Evolutionary conservation across 140 eudicot genomes (phyloP).

Genomic region (Oenanthe javanica): DNA sequence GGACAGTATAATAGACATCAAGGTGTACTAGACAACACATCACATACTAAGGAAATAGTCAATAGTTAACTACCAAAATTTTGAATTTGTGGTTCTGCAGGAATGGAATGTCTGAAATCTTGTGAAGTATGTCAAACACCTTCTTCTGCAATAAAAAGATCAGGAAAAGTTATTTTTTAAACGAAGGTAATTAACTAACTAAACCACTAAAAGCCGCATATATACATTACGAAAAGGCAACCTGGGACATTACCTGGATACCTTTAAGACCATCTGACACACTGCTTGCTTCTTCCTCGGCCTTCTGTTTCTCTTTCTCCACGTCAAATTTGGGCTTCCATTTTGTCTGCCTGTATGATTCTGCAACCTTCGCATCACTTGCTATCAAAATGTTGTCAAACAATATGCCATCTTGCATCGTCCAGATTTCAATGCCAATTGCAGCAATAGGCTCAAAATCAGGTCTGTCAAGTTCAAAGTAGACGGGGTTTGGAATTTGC

Average conservation of each 20-base stretch:
- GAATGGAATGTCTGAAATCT: constrained; percentile 68
- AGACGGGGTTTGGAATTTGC: constrained; percentile 59
- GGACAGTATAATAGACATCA: not conserved
- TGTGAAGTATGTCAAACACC: constrained; percentile 32
- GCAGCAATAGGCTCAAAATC: constrained; percentile 71
- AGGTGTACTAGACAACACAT: not conserved
- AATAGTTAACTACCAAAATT: constrained; percentile 35
- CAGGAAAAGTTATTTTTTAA: too few species aligned
- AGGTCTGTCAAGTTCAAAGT: constrained; percentile 76
- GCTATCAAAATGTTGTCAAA: constrained; percentile 44
- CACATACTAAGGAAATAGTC: not conserved
- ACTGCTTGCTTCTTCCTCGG: constrained; percentile 47
- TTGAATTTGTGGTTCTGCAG: constrained; percentile 62
- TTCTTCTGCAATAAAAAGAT: too few species aligned
- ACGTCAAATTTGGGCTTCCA: constrained; percentile 79
- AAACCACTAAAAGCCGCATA: not conserved
- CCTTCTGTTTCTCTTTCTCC: constrained; percentile 64
- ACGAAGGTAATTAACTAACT: not conserved
- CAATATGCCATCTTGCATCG: constrained; percentile 93
- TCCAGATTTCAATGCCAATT: constrained; percentile 92
- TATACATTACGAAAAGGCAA: not conserved
- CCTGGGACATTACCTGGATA: constrained; percentile 42
- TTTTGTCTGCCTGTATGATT: constrained; percentile 38
- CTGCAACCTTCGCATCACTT: constrained; percentile 60
- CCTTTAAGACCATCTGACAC: constrained; percentile 51